These are phyloP conservation scores for Talaromyces verruculosus DNA, from an alignment of 2,329 filamentous ascomycete genomes.

Conservation along the genomic window DNA sequence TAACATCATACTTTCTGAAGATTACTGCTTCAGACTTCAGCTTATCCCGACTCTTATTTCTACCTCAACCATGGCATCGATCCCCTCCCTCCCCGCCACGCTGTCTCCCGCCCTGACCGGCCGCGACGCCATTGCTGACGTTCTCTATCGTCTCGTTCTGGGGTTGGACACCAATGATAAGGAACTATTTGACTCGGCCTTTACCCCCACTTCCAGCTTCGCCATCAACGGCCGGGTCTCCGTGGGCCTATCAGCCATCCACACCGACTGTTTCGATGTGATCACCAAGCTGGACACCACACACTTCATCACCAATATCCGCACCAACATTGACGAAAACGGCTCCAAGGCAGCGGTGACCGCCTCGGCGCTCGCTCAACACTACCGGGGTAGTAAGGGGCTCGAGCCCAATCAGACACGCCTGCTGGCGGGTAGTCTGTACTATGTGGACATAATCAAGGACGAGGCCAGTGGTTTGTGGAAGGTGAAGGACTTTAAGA, in stretches of 20 bases:
- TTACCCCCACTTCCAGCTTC: constrained; percentile 20
- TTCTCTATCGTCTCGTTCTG: constrained; percentile 28
- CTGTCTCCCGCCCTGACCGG: constrained; percentile 23
- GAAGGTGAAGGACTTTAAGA: constrained; percentile 34
- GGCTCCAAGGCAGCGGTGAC: constrained; percentile 30
- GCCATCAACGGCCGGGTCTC: not conserved
- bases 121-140: constrained; percentile 30
- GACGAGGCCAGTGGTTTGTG: constrained; percentile 32
- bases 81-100: not conserved
- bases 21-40: not conserved
- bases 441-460: constrained; percentile 33
- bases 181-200: constrained; percentile 28
- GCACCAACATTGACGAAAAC: constrained; percentile 31
- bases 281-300: constrained; percentile 32
- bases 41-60: not conserved
- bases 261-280: constrained; percentile 20
- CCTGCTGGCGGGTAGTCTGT: constrained; percentile 30
- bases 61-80: not conserved
- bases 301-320: constrained; percentile 34
- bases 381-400: constrained; percentile 31
- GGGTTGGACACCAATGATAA: constrained; percentile 27
- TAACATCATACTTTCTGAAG: not conserved
- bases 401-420: constrained; percentile 27
- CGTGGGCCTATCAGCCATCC: constrained; percentile 22
- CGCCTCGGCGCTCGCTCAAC: constrained; percentile 30